phyloP scores from a whole-genome alignment of 2,329 filamentous ascomycete genomes.

The Botrytis porri region DNA sequence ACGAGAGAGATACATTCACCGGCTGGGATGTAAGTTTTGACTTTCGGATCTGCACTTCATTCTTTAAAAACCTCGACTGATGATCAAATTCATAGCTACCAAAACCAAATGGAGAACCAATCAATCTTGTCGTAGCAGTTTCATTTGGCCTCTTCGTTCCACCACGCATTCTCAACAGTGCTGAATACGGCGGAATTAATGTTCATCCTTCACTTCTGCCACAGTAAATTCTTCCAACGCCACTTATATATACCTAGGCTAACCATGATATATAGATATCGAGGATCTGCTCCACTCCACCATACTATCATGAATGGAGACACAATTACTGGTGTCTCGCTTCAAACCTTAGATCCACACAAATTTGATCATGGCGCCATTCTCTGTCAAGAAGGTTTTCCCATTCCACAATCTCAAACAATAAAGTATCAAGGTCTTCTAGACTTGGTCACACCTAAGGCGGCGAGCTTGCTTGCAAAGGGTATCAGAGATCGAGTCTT shows the following conservation, averaged over 20 bases:
- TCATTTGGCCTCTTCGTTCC: slow-evolving; percentile 94
- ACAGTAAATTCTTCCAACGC: slow-evolving; percentile 51
- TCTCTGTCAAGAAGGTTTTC: slow-evolving; percentile 64
- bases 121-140: slow-evolving; percentile 84
- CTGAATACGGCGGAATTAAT: slow-evolving; percentile 85
- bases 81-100: slow-evolving; percentile 49
- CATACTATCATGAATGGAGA: slow-evolving; percentile 70
- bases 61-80: not conserved
- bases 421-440: slow-evolving; percentile 51
- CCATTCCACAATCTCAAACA: slow-evolving; percentile 46
- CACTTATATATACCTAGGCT: not conserved
- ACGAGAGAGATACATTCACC: slow-evolving; percentile 78
- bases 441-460: slow-evolving; percentile 57
- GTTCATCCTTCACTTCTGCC: slow-evolving; percentile 90
- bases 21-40: slow-evolving; percentile 64
- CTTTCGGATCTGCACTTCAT: not conserved
- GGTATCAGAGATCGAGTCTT: slow-evolving; percentile 63
- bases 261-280: slow-evolving; percentile 52
- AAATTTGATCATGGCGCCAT: slow-evolving; percentile 78
- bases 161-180: slow-evolving; percentile 62
- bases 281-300: slow-evolving; percentile 82
- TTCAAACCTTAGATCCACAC: slow-evolving; percentile 79
- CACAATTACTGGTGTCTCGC: slow-evolving; percentile 66
- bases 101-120: slow-evolving; percentile 42
- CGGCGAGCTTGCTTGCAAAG: slow-evolving; percentile 67